Evolutionary conservation across 345 rosid species (phyloP), one percentile per base, ranked within the genome.

Genomic region (Aquilaria malaccensis): DNA sequence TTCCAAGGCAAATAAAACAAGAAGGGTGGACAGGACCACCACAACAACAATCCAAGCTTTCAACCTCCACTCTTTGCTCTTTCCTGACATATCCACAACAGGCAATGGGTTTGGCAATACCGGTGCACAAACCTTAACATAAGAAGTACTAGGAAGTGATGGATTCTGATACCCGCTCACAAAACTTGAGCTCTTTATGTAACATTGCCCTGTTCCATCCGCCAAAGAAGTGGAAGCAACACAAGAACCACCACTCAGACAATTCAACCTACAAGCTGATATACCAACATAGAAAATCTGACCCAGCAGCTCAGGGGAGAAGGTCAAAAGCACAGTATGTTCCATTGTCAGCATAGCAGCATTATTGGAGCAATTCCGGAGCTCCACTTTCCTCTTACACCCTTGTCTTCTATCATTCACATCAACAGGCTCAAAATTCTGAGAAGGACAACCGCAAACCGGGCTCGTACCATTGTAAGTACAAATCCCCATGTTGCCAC

Each of bases 401-500:
- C 96, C 89, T 70, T 70, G 73, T 52, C 80, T 78, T 29, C 70
- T 48, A 70, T 79, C 85, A 45, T 67, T 75, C 32, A 22, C 73
- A 68, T 85, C 85, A 41, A 79, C 47, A 9, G 73, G 74, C 68
- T 75, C 85, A 67, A 88, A 88, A 69, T 88, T 88, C 71, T 66
- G 54, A 4, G 87, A 81, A 0, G 96, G 96, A 57, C 91, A 88
- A 9, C 72, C 78, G 30, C 96, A 85, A 64, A 65, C 41, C 0
- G 96, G 83, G 43, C 43, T 58, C 1, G 71, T 50, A 54, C 74
- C 81, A 4, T 64, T 72, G 45, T 85, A 83, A 33, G 82, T 78
- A 67, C 89, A 88, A 60, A 85, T 72, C 62, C 89, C 91, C 72
- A 80, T 56, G 62, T 75, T 71, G 9, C 91, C 96, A 73, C 96